Base-by-base conservation (phyloP, 805 yeast species). In the Suhomyces xylopsoci region DNA sequence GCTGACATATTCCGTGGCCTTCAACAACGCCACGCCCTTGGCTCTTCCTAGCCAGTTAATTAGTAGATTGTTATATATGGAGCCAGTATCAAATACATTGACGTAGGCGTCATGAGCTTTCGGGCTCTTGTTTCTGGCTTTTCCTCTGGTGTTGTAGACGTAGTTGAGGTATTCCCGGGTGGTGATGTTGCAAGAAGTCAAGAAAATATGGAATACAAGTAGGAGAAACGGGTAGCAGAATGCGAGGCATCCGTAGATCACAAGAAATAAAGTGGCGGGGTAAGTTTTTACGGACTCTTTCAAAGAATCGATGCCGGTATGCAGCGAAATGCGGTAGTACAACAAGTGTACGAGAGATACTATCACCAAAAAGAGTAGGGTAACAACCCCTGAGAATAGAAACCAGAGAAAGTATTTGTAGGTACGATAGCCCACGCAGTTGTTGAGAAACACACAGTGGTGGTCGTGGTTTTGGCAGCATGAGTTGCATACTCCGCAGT, bases 401-500 rank as follows among this genome's bases (percentile, higher is more conserved):
- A 68, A 62, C 77, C 74, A 66, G 50, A 74, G 51, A 58, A 66
- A 67, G 57, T 63, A 68, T 38, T 64, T 61, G 61, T 74, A 73
- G 56, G 73, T 74, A 14, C 79, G 55, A 45, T 56, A 53, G 5
- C 79, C 78, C 47, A 74, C 73, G 55, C 79, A 75, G 53, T 73
- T 74, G 56, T 74, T 74, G 48, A 89, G 63, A 82, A 88, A 83
- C 34, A 74, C 59, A 62, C 92, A 87, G 65, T 87, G 92, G 63
- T 87, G 93, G 60, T 90, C 97, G 59, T 82, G 86, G 47, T 79
- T 60, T 9, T 80, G 65, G 17, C 88, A 73, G 62, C 96, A 90
- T 7, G 74, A 73, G 55, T 81, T 82, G 68, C 96, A 89, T 2
- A 74, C 73, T 1, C 84, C 76, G 62, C 96, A 89, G 66, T 89